phyloP scores from a whole-genome alignment of 305 asterid species.

The Andrographis paniculata region DNA sequence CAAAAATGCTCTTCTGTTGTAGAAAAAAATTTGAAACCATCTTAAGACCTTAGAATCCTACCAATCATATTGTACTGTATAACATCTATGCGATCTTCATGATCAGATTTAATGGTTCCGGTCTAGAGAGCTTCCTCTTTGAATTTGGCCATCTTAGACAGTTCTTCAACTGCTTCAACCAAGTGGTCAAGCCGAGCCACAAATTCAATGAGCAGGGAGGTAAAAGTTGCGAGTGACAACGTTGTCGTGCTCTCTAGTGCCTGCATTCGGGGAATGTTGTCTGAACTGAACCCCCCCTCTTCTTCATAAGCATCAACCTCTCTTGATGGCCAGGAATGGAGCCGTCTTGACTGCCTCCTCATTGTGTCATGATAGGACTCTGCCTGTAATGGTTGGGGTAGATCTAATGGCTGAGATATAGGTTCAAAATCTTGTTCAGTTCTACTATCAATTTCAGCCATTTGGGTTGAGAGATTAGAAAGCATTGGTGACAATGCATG shows the following conservation, averaged over 20 bases:
- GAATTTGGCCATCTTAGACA: constrained; percentile 53
- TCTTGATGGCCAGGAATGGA: constrained; percentile 55
- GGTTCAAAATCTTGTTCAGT: constrained; percentile 14
- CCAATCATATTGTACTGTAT: too few relatives aligned
- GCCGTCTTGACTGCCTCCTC: constrained; percentile 58
- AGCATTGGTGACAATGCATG: constrained; percentile 23
- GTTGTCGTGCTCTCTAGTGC: constrained; percentile 49
- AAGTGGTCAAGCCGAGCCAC: constrained; percentile 67
- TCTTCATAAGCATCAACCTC: constrained; percentile 47
- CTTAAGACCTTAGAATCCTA: too few relatives aligned
- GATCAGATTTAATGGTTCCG: too few relatives aligned
- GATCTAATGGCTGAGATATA: constrained; percentile 15
- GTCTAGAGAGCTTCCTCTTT: constrained; percentile 21
- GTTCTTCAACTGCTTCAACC: constrained; percentile 59
- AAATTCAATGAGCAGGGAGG: constrained; percentile 55
- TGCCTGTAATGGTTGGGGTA: constrained; percentile 18
- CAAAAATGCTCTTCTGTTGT: too few relatives aligned
- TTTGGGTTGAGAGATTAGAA: constrained; percentile 22
- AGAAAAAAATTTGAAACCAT: too few relatives aligned
- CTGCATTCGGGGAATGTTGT: constrained; percentile 31
- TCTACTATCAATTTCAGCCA: constrained; percentile 20
- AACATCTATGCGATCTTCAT: too few relatives aligned
- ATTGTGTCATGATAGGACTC: constrained; percentile 39
- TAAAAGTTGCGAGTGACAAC: constrained; percentile 50
- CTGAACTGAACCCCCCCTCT: constrained; percentile 27